phyloP scores from a whole-genome alignment of 176 grass and related monocot species.

The Phyllostachys edulis region DNA sequence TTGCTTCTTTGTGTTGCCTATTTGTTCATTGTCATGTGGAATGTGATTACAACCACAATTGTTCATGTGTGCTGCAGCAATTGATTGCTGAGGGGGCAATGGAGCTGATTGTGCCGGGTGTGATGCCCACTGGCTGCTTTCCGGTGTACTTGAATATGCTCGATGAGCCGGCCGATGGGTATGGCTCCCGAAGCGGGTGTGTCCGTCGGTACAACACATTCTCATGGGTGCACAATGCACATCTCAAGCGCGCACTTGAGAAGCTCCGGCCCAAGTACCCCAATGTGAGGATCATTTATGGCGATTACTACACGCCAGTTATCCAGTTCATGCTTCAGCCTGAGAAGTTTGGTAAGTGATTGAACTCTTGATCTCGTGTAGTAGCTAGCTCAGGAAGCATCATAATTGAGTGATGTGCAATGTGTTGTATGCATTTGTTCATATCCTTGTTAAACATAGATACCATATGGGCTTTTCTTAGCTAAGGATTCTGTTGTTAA shows the following conservation, averaged over 20 bases:
- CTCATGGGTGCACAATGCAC: constrained; percentile 68
- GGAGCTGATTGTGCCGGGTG: constrained; percentile 89
- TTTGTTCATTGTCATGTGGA: background rate
- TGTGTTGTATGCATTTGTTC: background rate
- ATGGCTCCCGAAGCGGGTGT: constrained; percentile 60
- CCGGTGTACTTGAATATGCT: constrained; percentile 67
- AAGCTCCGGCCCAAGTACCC: constrained; percentile 71
- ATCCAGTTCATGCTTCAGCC: constrained; percentile 75
- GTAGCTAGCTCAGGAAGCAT: constrained; percentile 21
- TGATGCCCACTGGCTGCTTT: constrained; percentile 86
- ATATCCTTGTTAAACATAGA: background rate
- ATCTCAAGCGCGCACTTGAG: constrained; percentile 55
- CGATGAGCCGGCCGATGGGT: constrained; percentile 34
- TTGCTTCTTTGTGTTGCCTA: background rate
- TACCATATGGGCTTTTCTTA: background rate
- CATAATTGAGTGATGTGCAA: background rate
- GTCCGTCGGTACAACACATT: constrained; percentile 68
- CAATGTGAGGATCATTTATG: constrained; percentile 69
- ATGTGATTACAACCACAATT: constrained; percentile 2
- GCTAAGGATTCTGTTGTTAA: background rate
- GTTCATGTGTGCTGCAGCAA: constrained; percentile 42
- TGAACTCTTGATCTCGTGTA: constrained; percentile 21
- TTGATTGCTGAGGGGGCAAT: constrained; percentile 79
- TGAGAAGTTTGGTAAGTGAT: constrained; percentile 68
- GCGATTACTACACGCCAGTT: constrained; percentile 79